Evolutionary conservation across 768 basidiomycete species (phyloP).

Genomic region (Hygrocybe punicea): DNA sequence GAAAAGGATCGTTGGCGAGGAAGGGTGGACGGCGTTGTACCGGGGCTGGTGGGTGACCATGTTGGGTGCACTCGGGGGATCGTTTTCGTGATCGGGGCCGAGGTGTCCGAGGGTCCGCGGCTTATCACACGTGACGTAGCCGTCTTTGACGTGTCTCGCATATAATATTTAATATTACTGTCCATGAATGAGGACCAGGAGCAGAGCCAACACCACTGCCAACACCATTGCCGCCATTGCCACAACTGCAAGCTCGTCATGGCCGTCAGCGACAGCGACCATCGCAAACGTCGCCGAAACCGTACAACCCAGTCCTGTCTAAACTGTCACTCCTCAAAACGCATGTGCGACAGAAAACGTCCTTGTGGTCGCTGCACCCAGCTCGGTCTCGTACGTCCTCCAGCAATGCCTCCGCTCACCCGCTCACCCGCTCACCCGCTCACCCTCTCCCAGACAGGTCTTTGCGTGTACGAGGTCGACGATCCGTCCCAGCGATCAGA

Average conservation of each 20-base stretch:
- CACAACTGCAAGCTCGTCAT: too few species aligned
- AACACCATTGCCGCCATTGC: too few species aligned
- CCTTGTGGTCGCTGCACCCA: slow-evolving; percentile 25
- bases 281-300: slow-evolving; percentile 62
- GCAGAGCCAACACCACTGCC: too few species aligned
- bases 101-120: too few species aligned
- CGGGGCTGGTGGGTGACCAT: slow-evolving; percentile 86
- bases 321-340: slow-evolving; percentile 70
- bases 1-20: slow-evolving; percentile 74
- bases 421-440: background rate
- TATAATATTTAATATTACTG: too few species aligned
- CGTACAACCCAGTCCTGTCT: slow-evolving; percentile 71
- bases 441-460: slow-evolving; percentile 57
- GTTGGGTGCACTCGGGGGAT: slow-evolving; percentile 56
- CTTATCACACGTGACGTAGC: too few species aligned
- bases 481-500: slow-evolving; percentile 55
- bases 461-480: slow-evolving; percentile 83
- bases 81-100: too few species aligned
- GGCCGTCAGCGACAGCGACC: slow-evolving; percentile 37
- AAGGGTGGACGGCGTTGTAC: slow-evolving; percentile 69
- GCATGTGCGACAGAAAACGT: slow-evolving; percentile 56
- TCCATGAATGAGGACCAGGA: too few species aligned
- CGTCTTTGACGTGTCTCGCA: too few species aligned
- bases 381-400: background rate
- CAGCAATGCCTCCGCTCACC: background rate